These are phyloP conservation scores for Zalaria sp. DNA, from an alignment of 2,329 filamentous ascomycete genomes.

Conservation along the genomic window DNA sequence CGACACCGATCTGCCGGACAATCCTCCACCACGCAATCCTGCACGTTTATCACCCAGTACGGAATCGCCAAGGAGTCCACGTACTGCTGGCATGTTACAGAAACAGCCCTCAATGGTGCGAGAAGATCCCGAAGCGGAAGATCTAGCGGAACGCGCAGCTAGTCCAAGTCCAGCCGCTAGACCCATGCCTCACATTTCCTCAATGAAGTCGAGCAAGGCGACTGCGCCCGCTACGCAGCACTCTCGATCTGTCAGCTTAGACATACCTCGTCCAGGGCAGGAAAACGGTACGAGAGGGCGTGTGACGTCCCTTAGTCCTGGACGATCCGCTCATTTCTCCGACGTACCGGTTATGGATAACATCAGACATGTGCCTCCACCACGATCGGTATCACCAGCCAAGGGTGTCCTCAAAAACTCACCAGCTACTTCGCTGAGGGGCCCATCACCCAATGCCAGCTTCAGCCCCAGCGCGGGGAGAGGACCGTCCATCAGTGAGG, in stretches of 20 bases:
- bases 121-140: conserved; percentile 17
- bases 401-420: conserved; percentile 63
- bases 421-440: conserved; percentile 36
- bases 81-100: conserved; percentile 10
- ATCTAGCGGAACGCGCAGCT: conserved; percentile 7
- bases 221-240: conserved; percentile 6
- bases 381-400: conserved; percentile 57
- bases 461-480: conserved; percentile 34
- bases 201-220: neutral
- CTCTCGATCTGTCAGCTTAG: conserved; percentile 17
- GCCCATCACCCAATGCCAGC: conserved; percentile 26
- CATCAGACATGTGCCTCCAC: conserved; percentile 53
- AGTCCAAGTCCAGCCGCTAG: too few relatives aligned
- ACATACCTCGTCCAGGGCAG: conserved; percentile 13
- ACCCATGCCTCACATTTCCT: too few relatives aligned
- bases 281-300: conserved; percentile 10
- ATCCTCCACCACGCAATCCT: conserved; percentile 17
- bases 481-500: conserved; percentile 33
- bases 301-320: conserved; percentile 42
- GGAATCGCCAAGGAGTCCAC: conserved; percentile 8
- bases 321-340: conserved; percentile 50
- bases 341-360: conserved; percentile 39
- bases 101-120: conserved; percentile 20
- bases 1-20: conserved; percentile 8
- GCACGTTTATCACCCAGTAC: conserved; percentile 13